Percentiles rank a stretch among this genome's conserved stretches.
phyloP scores from a whole-genome alignment of 2,329 filamentous ascomycete genomes.

The Sphaceloma murrayae region DNA sequence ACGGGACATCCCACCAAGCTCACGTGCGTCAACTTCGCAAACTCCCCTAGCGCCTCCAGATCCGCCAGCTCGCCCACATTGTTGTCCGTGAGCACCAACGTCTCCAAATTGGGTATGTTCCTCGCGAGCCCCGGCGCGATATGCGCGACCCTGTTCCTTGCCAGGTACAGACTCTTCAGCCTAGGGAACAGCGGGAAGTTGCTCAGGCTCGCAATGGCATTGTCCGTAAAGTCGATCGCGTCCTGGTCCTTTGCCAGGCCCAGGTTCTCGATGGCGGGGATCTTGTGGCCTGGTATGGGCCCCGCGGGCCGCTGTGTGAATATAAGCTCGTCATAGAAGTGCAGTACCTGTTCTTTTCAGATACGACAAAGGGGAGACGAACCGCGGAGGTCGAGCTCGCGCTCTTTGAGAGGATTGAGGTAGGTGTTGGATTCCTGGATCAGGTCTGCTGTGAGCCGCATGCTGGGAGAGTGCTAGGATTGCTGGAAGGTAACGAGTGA shows the following conservation, averaged over 20 bases:
- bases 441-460: conserved; percentile 93
- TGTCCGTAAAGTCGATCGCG: conserved; percentile 96
- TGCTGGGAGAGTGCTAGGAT: conserved; percentile 39
- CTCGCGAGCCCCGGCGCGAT: conserved; percentile 68
- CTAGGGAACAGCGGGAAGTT: conserved; percentile 91
- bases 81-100: conserved; percentile 75
- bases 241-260: conserved; percentile 93
- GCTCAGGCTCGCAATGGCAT: conserved; percentile 79
- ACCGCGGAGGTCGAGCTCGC: conserved; percentile 99
- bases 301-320: conserved; percentile 21
- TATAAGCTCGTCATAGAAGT: conserved; percentile 48
- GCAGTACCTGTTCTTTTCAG: conserved; percentile 97
- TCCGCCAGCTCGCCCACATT: conserved; percentile 76
- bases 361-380: conserved; percentile 27
- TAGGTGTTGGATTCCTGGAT: conserved; percentile 93
- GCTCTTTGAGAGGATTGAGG: conserved; percentile 96
- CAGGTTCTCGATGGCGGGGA: conserved; percentile 93
- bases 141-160: conserved; percentile 74
- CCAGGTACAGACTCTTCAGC: conserved; percentile 76
- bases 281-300: conserved; percentile 73
- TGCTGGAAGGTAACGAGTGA: background rate
- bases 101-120: conserved; percentile 71
- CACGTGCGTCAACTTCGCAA: conserved; percentile 66
- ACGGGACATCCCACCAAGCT: conserved; percentile 81
- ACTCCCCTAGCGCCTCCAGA: conserved; percentile 64